These are phyloP conservation scores for Nakataea oryzae DNA, from an alignment of 2,329 filamentous ascomycete species.

Conservation along the genomic window DNA sequence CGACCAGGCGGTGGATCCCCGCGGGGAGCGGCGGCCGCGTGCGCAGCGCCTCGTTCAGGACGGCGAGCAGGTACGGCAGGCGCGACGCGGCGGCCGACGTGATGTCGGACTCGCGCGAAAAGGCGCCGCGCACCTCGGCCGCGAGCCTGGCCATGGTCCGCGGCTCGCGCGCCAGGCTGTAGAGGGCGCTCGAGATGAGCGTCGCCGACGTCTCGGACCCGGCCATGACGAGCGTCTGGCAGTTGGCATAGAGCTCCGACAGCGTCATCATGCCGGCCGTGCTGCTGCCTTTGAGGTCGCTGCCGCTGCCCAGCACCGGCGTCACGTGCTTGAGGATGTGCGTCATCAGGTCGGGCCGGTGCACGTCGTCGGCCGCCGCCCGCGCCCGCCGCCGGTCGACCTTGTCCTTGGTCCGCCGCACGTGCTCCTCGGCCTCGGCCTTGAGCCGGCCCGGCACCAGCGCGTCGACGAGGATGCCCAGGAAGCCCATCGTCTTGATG, in stretches of 20 bases:
- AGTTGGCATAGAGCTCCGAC: conserved; percentile 1
- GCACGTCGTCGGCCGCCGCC: background rate
- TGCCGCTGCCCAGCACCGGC: background rate
- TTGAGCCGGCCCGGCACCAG: background rate
- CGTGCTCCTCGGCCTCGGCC: conserved; percentile 1
- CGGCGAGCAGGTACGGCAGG: conserved; percentile 9
- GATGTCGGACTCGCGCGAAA: conserved; percentile 16
- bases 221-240: conserved; percentile 15
- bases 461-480: conserved; percentile 3
- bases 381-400: conserved; percentile 2
- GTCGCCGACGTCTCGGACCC: conserved; percentile 38
- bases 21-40: conserved; percentile 1
- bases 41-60: conserved; percentile 9
- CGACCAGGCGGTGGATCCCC: conserved; percentile 16
- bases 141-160: conserved; percentile 11
- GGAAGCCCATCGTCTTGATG: conserved; percentile 1
- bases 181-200: conserved; percentile 19
- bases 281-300: conserved; percentile 4
- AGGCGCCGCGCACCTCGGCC: conserved; percentile 16
- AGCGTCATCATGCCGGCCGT: conserved; percentile 3
- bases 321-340: conserved; percentile 8
- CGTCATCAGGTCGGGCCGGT: conserved; percentile 11
- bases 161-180: conserved; percentile 16
- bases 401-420: background rate
- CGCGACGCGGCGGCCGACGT: conserved; percentile 3